Evolutionary conservation across 2,329 filamentous ascomycete species (phyloP), one percentile per base, ranked within the genome.

Genomic region (Talaromyces sp.): DNA sequence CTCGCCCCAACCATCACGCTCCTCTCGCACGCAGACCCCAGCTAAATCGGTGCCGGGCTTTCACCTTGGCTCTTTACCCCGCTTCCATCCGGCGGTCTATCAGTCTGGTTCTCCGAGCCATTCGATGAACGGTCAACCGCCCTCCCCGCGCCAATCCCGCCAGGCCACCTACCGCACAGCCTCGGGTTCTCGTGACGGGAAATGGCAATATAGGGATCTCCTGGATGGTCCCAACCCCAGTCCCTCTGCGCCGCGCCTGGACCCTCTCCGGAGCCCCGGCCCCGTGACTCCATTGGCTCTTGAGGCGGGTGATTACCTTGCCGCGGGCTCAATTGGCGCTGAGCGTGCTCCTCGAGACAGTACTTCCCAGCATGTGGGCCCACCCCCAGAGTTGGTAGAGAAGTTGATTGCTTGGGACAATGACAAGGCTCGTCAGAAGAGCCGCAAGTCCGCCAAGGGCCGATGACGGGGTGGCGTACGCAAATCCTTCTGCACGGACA

Each of bases 1-100:
- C 32, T 73, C 75, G 2, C 70, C 72, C 14, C 71, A 74, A 53
- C 65, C 72, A 4, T 57, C 68, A 11, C 66, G 65, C 33, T 40
- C 35, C 20, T 57, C 68, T 33, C 65, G 67, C 20, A 53, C 62
- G 20, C 68, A 73, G 42, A 68, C 65, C 35, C 52, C 65, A 20
- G 51, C 70, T 48, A 75, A 76, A 58, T 59, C 70, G n/a, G 62
- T 65, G 13, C 65, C 71, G 13, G 59, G 65, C 22, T 69, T 76
- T 61, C 68, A 75, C 42, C 69, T 78, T 11, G 69, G 67, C 40
- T 73, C 60, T 42, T 65, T 78, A 16, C 76, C 76, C n/a, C 70
- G 75, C 24, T 78, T 76, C 57, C 75, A 78, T 59, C 76, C 76
- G 1, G 70, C 75, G 9, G 72, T 76, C 51, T 78, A 77, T 54